Evolutionary conservation across 2,329 filamentous ascomycete species (phyloP), one percentile per base, ranked within the genome.

Genomic region (Fusarium sp.): DNA sequence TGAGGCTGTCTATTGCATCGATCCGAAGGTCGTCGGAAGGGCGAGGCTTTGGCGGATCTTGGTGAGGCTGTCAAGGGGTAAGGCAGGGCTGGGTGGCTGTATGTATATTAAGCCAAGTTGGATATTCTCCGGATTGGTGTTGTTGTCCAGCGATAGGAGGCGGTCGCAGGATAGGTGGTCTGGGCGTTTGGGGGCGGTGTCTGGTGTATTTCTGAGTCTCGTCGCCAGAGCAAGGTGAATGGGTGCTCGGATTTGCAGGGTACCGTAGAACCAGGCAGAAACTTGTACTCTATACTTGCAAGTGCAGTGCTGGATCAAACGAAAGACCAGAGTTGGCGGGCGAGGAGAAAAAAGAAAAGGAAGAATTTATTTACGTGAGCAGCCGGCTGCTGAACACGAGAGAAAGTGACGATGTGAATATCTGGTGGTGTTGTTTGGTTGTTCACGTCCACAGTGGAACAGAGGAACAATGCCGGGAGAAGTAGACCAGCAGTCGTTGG

Each of bases 361-460:
- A 39, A 67, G 66, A 45, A 55, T 58, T 35, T 64, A 35, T 77
- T 75, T 74, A 70, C 63, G 75, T 76, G 75, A 69, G 75, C 75
- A 77, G 74, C 75, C 75, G 72, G 75, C 75, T 77, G 74, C 75
- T 77, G 75, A 77, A 71, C 75, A 76, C 75, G 65, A 76, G 62
- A 52, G 60, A 75, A 74, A 71, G 69, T 70, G 53, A 52, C n/a
- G 56, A 62, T 58, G 56, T 50, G 42, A 58, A 59, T 57, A 53
- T 41, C 62, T 63, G 58, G 52, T 77, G 64, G 59, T 75, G 73
- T 63, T 74, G 61, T 65, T 70, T 72, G 72, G 70, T 73, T 77
- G 75, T 76, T 74, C 74, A 71, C 62, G 75, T 77, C 73, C 73
- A 70, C 74, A 55, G 66, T 54, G 72, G 73, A 77, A 70, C 75